Evolutionary conservation across 441 rosid genomes (phyloP).

Genomic region (Syzygium malaccense): DNA sequence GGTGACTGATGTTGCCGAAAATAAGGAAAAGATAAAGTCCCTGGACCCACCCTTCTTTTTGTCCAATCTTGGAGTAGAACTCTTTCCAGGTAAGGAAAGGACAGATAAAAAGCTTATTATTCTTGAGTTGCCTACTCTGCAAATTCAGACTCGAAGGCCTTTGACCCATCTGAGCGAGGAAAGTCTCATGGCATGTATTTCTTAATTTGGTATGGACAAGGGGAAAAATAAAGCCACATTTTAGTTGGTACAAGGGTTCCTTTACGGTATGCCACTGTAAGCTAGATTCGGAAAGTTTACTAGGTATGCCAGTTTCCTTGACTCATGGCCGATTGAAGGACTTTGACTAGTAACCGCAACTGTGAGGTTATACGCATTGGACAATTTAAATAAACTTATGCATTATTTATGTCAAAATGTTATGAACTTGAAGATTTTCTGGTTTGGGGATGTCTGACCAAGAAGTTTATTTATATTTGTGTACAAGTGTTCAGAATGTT

Average conservation of each 20-base stretch:
- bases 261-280: not conserved
- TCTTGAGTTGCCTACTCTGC: not conserved
- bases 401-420: not conserved
- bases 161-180: not conserved
- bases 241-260: not conserved
- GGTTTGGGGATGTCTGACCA: not conserved
- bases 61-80: not conserved
- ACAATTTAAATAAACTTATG: not conserved
- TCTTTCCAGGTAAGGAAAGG: not conserved
- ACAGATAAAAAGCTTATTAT: not conserved
- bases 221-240: not conserved
- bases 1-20: not conserved
- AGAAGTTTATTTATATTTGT: not conserved
- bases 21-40: not conserved
- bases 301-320: not conserved
- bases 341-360: not conserved
- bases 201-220: not conserved
- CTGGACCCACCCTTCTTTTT: not conserved
- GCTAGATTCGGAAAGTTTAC: not conserved
- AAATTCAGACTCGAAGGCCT: not conserved
- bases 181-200: not conserved
- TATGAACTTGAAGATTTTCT: not conserved
- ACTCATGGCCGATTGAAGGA: not conserved
- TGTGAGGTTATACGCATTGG: not conserved
- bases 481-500: not conserved